Percentiles rank a stretch among this genome's conserved stretches.
Conservation (phyloP, 495 filamentous ascomycete genomes). For the Polyplosphaeria fusca region DNA sequence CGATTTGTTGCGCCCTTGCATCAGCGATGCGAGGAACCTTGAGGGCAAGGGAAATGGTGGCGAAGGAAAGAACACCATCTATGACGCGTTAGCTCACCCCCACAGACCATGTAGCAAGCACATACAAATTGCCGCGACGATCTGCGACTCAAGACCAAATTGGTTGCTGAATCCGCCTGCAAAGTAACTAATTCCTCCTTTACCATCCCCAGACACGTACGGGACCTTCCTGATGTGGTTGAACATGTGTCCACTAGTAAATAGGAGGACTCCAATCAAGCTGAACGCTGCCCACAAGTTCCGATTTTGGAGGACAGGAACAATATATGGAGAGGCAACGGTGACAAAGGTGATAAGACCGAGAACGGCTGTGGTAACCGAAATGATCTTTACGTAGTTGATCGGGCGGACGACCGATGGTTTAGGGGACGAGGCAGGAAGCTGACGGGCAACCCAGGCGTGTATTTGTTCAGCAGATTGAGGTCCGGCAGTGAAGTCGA, state of each 20-base stretch:
- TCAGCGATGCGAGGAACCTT: constrained; percentile 88
- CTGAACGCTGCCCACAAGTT: constrained; percentile 92
- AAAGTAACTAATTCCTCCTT: constrained; percentile 86
- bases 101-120: constrained; percentile 21
- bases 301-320: constrained; percentile 85
- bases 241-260: constrained; percentile 98
- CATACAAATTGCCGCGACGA: constrained; percentile 94
- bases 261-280: constrained; percentile 85
- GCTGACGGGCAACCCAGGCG: constrained; percentile 72
- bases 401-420: constrained; percentile 75
- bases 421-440: constrained; percentile 65
- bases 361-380: constrained; percentile 62
- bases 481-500: constrained; percentile 76
- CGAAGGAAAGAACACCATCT: constrained; percentile 94
- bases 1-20: constrained; percentile 71
- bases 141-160: constrained; percentile 93
- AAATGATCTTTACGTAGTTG: constrained; percentile 76
- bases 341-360: constrained; percentile 64
- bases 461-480: constrained; percentile 75
- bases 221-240: constrained; percentile 96
- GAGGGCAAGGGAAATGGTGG: constrained; percentile 80
- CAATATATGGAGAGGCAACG: constrained; percentile 74
- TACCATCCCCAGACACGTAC: constrained; percentile 85
- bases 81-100: background rate
- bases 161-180: constrained; percentile 93